phyloP scores from a whole-genome alignment of 352 stramenopile species.

The Globisporangium carolinianum region DNA sequence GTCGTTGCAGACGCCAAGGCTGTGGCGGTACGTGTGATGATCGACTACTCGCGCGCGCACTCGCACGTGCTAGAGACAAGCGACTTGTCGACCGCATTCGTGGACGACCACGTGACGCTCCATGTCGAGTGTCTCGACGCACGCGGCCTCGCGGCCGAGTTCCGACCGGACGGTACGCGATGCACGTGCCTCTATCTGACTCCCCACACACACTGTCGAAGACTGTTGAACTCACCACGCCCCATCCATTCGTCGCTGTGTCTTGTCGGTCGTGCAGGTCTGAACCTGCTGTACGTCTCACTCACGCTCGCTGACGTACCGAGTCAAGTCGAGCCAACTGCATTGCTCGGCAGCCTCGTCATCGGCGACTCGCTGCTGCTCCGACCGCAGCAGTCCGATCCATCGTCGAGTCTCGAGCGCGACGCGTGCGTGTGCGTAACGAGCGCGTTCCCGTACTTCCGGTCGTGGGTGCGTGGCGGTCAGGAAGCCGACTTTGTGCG shows the following conservation, averaged over 20 bases:
- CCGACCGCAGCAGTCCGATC: no score
- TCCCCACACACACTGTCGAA: no score
- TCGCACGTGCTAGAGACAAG: constrained; percentile 16
- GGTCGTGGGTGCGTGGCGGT: constrained; percentile 48
- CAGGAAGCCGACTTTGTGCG: constrained; percentile 37
- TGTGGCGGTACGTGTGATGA: constrained; percentile 15
- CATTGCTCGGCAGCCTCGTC: constrained; percentile 36
- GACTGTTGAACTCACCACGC: no score
- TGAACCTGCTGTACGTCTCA: constrained; percentile 51
- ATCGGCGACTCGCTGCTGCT: constrained; percentile 55
- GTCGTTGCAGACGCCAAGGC: constrained; percentile 18
- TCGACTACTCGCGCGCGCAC: constrained; percentile 8
- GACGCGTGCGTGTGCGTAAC: constrained; percentile 38
- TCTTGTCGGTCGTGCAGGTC: constrained; percentile 19
- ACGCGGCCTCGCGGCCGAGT: constrained; percentile 19
- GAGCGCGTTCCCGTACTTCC: constrained; percentile 49
- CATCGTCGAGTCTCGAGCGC: no score
- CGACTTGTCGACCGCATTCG: constrained; percentile 17
- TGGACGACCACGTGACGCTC: constrained; percentile 32
- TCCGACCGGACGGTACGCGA: constrained; percentile 14
- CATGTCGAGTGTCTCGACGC: constrained; percentile 36
- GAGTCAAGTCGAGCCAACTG: constrained; percentile 14
- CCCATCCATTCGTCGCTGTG: neutral
- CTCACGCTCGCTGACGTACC: constrained; percentile 29
- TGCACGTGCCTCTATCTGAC: neutral